Base-by-base conservation (phyloP, 805 yeast genomes). In the Barnettozyma siamensis region DNA sequence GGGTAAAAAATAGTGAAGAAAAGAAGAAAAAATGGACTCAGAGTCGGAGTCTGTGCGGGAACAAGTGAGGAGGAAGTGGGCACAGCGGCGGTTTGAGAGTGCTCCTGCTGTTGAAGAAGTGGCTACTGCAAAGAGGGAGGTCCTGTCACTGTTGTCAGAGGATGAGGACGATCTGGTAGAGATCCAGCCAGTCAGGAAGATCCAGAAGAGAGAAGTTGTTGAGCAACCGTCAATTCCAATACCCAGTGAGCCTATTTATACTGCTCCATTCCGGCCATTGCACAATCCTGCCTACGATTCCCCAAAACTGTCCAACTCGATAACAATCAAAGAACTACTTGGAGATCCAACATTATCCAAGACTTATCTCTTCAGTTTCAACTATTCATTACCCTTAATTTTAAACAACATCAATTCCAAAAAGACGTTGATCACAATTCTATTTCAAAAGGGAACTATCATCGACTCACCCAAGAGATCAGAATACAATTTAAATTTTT, bases 361-460 rank as follows among this genome's bases (percentile, higher is more conserved):
- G 35, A 62, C 74, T 0, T 66, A 62, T 42, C 68, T 76, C 28
- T 76, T 76, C 58, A 75, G 76, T 47, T 77, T 64, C 49, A 70
- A 63, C 34, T 67, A 66, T 13, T 72, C 74, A 7, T 47, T 75
- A 36, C 66, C 64, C 27, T 60, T 63, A 33, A 49, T 75, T 12
- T 49, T 72, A 2, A 49, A 57, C 8, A 15, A 33, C 30, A n/a
- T 35, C 7, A 5, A 28, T 29, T 24, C 44, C 36, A 9, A 31
- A 36, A 24, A 34, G 3, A 45, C 39, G 27, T 39, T 7, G 34
- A 46, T 65, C 2, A 50, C 53, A 9, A 37, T 67, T 0, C 42
- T 64, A 2, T 61, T 59, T 17, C 70, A 66, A 45, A 31, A 38
- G 7, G 65, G 65, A 2, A 65, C 69, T 1, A 39, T 65, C 2